Evolutionary conservation across 2,329 filamentous ascomycete genomes (phyloP), one percentile per base, ranked within the genome.

Genomic region (Trichoderma gracile): DNA sequence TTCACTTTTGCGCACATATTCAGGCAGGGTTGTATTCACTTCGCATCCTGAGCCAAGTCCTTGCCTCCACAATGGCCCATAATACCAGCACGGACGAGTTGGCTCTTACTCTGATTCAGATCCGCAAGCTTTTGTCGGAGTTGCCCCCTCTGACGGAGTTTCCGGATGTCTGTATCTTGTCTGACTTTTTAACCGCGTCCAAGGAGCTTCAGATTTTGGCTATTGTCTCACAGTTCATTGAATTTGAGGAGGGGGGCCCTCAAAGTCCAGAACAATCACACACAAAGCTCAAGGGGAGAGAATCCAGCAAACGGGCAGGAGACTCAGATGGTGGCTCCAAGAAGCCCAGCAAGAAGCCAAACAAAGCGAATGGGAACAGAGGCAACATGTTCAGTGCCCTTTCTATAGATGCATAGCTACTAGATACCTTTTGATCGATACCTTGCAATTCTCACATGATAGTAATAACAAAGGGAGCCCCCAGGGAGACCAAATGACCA

Each of bases 21-120:
- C 84, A 89, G 61, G 84, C 84, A 5, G 78, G 81, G 0, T 74
- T 86, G 6, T 90, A 90, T 70, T 89, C 87, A 0, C 71, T 90
- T 1, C 80, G 86, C n/a, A 71, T 79, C 25, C 63, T 86, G 4
- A 67, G 83, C 2, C 76, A 77, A 25, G 70, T 78, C 9, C 58
- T 79, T 2, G 33, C 59, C 23, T 67, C 69, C 0, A 53, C 72
- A 19, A 62, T 59, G 5, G 27, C 65, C 2, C 27, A 64, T 4
- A 54, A 62, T 30, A 46, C 56, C 7, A 38, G 40, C 45, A 43
- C 50, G 17, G 40, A 62, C 23, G 12, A 14, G 2, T 23, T 61
- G 6, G 42, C 42, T 4, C 25, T 42, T 17, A 64, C 42, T 5
- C 25, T 63, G 15, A 55, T 65, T 25, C 64, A 68, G n/a, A 63